Percentiles rank a stretch among this genome's conserved stretches.
Conservation (phyloP, 768 basidiomycete species). For the Rhodocollybia butyracea region DNA sequence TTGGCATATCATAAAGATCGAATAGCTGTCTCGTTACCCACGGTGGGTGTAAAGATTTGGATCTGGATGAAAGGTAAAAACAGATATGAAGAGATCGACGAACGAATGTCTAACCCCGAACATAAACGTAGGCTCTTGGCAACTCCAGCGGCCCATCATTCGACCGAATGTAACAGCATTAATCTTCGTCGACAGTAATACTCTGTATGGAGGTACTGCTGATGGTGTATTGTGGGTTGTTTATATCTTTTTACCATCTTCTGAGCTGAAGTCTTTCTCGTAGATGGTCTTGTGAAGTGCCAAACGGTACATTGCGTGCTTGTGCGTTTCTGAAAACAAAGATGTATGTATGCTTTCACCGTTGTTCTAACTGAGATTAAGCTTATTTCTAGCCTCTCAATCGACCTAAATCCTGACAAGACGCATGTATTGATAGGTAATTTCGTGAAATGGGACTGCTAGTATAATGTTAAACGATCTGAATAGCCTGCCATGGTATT, state of each 20-base stretch:
- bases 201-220: slow-evolving; percentile 63
- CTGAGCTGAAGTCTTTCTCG: neutral
- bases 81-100: neutral
- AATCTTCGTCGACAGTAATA: slow-evolving; percentile 62
- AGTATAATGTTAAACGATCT: neutral
- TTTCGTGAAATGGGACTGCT: neutral
- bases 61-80: slow-evolving; percentile 50
- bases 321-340: slow-evolving; percentile 55
- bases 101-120: neutral
- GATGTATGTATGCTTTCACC: slow-evolving; percentile 43
- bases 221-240: slow-evolving; percentile 59
- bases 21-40: slow-evolving; percentile 61
- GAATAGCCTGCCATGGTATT: slow-evolving; percentile 25
- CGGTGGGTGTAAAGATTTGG: slow-evolving; percentile 65
- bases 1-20: slow-evolving; percentile 55
- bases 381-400: slow-evolving; percentile 37
- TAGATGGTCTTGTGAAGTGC: slow-evolving; percentile 69
- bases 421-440: slow-evolving; percentile 46
- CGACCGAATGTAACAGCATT: slow-evolving; percentile 64
- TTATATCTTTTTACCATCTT: neutral
- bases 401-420: slow-evolving; percentile 49
- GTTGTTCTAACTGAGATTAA: neutral
- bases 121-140: slow-evolving; percentile 52
- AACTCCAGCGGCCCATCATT: slow-evolving; percentile 58
- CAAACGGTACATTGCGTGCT: slow-evolving; percentile 61